These are phyloP conservation scores for Lentinula sp. DNA, from an alignment of 768 basidiomycete species.

Conservation along the genomic window DNA sequence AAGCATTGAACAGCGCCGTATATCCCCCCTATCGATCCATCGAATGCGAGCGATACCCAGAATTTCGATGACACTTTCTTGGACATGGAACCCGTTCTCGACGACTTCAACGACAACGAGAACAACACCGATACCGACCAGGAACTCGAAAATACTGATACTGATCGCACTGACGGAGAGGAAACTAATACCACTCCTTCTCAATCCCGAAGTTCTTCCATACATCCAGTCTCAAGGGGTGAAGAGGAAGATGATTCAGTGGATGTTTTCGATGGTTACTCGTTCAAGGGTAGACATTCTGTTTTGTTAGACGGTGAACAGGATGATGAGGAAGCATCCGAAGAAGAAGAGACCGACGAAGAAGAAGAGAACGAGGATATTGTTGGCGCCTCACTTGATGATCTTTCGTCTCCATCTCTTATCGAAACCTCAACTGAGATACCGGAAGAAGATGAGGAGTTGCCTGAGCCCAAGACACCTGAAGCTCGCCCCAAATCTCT, in stretches of 20 bases:
- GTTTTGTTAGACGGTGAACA: constrained; percentile 71
- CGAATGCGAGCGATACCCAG: constrained; percentile 91
- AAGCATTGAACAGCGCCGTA: constrained; percentile 61
- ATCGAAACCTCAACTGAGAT: neutral
- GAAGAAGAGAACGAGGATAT: constrained; percentile 17
- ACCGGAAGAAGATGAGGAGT: constrained; percentile 1
- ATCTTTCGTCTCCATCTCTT: constrained; percentile 3
- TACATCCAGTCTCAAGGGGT: constrained; percentile 29
- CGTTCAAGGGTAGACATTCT: constrained; percentile 84
- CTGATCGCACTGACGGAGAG: constrained; percentile 67
- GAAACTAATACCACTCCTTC: constrained; percentile 76
- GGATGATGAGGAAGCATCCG: constrained; percentile 43
- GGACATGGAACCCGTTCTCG: constrained; percentile 89
- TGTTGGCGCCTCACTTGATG: neutral
- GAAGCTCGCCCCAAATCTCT: constrained; percentile 50
- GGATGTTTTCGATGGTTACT: constrained; percentile 92
- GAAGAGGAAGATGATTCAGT: constrained; percentile 41
- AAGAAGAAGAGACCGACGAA: constrained; percentile 30
- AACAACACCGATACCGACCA: constrained; percentile 56
- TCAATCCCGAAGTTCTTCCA: constrained; percentile 72
- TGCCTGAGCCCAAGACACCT: constrained; percentile 66
- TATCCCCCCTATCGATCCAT: constrained; percentile 86
- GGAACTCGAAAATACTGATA: constrained; percentile 41
- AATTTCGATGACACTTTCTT: constrained; percentile 98
- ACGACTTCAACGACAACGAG: constrained; percentile 62